Percentiles rank a stretch among this genome's conserved stretches.
phyloP scores from a whole-genome alignment of 208 protist species.

The Leishmania major region DNA sequence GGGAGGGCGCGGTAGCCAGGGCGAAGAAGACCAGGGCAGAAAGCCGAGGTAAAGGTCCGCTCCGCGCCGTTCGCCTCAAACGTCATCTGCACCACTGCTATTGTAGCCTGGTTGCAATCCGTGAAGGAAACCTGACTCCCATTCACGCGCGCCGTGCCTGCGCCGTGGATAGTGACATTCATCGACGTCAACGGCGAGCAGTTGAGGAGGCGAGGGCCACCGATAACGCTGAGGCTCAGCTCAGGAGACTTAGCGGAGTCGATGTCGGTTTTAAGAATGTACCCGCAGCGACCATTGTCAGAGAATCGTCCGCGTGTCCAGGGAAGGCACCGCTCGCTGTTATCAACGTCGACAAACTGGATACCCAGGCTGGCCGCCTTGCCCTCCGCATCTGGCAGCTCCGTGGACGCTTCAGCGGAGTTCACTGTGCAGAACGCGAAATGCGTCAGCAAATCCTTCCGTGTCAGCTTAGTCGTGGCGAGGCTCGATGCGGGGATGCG shows the following conservation, averaged over 20 bases:
- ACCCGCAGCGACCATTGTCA: constrained; percentile 86
- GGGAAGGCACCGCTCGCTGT: constrained; percentile 43
- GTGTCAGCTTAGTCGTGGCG: constrained; percentile 32
- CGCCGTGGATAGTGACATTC: constrained; percentile 53
- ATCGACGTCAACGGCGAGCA: constrained; percentile 45
- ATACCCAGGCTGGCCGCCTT: constrained; percentile 55
- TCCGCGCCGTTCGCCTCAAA: constrained; percentile 70
- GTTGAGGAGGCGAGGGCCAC: constrained; percentile 66
- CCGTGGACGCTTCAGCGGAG: constrained; percentile 9
- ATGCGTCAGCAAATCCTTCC: constrained; percentile 58
- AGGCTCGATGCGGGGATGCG: constrained; percentile 28
- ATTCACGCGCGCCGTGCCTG: constrained; percentile 48
- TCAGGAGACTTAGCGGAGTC: constrained; percentile 47
- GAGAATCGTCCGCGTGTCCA: constrained; percentile 77
- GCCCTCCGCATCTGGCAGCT: constrained; percentile 40
- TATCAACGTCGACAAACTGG: constrained; percentile 78
- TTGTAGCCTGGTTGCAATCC: constrained; percentile 68
- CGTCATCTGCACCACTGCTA: constrained; percentile 70
- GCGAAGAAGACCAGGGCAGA: constrained; percentile 62
- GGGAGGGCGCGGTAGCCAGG: constrained; percentile 76
- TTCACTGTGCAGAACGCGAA: constrained; percentile 71
- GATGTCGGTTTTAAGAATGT: constrained; percentile 75
- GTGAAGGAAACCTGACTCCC: constrained; percentile 70
- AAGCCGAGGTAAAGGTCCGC: constrained; percentile 67
- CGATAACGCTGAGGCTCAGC: constrained; percentile 69